phyloP scores from a whole-genome alignment of 2,329 filamentous ascomycete species.

The Trichoderma sp. region DNA sequence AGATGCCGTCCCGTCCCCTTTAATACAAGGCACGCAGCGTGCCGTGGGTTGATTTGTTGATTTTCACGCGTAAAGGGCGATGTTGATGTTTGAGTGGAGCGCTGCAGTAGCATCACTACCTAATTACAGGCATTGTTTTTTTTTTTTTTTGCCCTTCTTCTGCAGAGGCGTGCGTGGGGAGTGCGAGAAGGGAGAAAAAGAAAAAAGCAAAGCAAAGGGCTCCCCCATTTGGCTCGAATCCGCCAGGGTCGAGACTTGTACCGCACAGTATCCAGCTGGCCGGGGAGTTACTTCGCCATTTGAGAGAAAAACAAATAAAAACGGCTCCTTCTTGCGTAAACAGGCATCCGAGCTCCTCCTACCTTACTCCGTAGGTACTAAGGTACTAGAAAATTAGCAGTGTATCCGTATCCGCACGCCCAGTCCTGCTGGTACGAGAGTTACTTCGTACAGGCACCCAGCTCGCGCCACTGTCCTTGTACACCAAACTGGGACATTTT shows the following conservation, averaged over 20 bases:
- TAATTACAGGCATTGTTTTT: background rate
- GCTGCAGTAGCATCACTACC: background rate
- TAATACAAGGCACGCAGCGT: background rate
- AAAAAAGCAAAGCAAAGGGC: background rate
- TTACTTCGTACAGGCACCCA: background rate
- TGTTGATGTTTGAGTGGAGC: constrained; percentile 12
- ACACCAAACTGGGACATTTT: background rate
- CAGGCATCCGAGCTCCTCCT: background rate
- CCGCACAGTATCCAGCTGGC: background rate
- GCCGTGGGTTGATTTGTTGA: background rate
- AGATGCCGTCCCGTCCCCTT: background rate
- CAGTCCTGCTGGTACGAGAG: background rate
- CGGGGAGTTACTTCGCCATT: background rate
- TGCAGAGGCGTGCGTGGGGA: constrained; percentile 12
- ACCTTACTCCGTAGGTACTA: no score
- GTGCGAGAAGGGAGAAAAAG: background rate
- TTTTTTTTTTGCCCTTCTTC: background rate
- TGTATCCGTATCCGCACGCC: background rate
- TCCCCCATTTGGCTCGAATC: background rate
- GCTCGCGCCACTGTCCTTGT: background rate
- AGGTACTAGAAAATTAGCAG: background rate
- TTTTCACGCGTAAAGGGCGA: constrained; percentile 4
- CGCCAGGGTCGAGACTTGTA: constrained; percentile 11
- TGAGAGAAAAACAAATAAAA: background rate
- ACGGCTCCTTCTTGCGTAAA: background rate